A percentile compares a stretch with the other conserved stretches of the same genome.
phyloP scores from a whole-genome alignment of 306 rosid species.

The Heteromeles arbutifolia region DNA sequence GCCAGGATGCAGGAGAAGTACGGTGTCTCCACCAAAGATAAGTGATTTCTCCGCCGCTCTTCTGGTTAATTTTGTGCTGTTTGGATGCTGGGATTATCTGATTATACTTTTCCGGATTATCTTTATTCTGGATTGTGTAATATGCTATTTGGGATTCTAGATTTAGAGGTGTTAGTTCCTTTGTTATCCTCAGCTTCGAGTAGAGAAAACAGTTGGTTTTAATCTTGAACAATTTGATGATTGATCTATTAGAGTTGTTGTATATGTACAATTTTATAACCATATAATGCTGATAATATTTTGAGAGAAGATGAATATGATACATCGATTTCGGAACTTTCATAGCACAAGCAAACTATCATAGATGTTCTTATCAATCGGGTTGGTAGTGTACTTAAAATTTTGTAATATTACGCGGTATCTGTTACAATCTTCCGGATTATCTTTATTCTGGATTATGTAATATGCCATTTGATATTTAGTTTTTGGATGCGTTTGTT shows the following conservation, averaged over 20 bases:
- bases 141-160: not conserved
- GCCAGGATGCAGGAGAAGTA: slow-evolving; percentile 85
- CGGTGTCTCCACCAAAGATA: slow-evolving; percentile 87
- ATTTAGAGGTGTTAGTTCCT: not conserved
- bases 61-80: not conserved
- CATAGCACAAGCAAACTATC: slow-evolving; percentile 24
- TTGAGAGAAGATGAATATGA: slow-evolving; percentile 24
- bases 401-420: not conserved
- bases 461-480: not conserved
- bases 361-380: too few relatives aligned
- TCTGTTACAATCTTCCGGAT: not conserved
- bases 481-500: not conserved
- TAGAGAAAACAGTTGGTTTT: not conserved
- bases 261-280: slow-evolving; percentile 42
- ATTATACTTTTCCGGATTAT: not conserved
- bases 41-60: slow-evolving; percentile 20
- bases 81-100: not conserved
- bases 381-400: too few relatives aligned
- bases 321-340: slow-evolving; percentile 58
- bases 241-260: not conserved
- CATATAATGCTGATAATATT: slow-evolving; percentile 14
- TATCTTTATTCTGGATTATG: not conserved
- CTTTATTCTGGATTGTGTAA: not conserved
- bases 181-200: not conserved
- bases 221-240: not conserved